Percentiles rank a stretch among this genome's conserved stretches.
These are phyloP conservation scores for Dittrichia graveolens DNA, from an alignment of 129 eudicot species.

Conservation along the genomic window DNA sequence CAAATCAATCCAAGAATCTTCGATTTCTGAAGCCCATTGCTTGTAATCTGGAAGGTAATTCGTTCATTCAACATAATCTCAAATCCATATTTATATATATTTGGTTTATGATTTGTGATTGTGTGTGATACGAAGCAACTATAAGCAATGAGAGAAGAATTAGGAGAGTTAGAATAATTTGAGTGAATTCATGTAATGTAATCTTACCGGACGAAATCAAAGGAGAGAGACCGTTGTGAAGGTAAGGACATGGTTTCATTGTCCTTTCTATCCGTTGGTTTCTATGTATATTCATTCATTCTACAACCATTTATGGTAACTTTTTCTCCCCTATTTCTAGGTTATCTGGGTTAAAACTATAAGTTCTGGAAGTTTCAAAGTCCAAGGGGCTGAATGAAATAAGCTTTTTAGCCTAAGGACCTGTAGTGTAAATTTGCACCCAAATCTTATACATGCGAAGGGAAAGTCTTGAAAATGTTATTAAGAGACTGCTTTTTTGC, in stretches of 20 bases:
- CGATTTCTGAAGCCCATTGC: not conserved
- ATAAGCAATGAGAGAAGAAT: slow-evolving; percentile 6
- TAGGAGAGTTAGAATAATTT: slow-evolving; percentile 16
- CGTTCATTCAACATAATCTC: not conserved
- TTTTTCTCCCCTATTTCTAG: not conserved
- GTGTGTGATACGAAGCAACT: not conserved
- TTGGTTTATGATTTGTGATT: not conserved
- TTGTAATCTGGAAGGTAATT: not conserved
- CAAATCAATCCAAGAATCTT: slow-evolving; percentile 1
- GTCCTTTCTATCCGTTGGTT: slow-evolving; percentile 22
- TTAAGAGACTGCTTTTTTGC: no score
- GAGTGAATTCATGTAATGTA: slow-evolving; percentile 2
- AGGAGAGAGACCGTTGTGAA: slow-evolving; percentile 27
- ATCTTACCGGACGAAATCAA: slow-evolving; percentile 20
- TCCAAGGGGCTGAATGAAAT: no score
- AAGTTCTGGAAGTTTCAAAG: no score
- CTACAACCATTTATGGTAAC: slow-evolving; percentile 6
- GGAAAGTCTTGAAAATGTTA: no score
- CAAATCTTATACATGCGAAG: no score
- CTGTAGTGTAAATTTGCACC: no score
- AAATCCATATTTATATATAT: not conserved
- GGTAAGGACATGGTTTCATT: slow-evolving; percentile 6
- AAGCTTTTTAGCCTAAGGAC: no score
- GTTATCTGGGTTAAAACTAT: no score
- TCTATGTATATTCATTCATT: slow-evolving; percentile 8